Base-by-base conservation (phyloP, 345 rosid genomes). In the Populus deltoides region DNA sequence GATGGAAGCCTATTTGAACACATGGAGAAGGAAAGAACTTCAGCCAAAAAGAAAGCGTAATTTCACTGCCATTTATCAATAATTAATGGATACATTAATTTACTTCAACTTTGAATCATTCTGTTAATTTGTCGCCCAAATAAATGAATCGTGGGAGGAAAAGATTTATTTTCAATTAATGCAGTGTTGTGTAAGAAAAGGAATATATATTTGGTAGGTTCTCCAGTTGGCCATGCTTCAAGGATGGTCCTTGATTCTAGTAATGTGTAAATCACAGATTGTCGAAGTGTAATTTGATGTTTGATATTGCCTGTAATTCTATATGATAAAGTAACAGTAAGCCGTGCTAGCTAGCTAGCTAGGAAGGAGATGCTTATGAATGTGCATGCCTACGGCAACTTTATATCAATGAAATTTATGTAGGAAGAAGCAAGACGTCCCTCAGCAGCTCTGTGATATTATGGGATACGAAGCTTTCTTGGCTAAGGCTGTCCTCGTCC, bases 1-100 rank as follows among this genome's bases (percentile, higher is more conserved):
- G 99, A 95, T 77, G 99, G 99, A 63, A 87, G 90, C 81, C 85
- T 95, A 20, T 95, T 95, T 33, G 88, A 90, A 38, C 77, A 9
- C 9, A 77, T 93, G 86, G 90, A 90, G 88, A 87, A 87, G 82
- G 90, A 84, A 78, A 84, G 67, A 70, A 70, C 77, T 68, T 81
- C 93, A 2, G 53, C 82, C 22, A 80, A 86, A 62, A 91, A 88
- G 88, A 89, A 85, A 86, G 80, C 79, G 75, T 89, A 83, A 86
- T 71, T 22, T 45, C 27, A 43, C 4, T 5, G 8, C 39, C 27
- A 39, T 36, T 53, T 22, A 7, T 13, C 61, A 27, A 43, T 61
- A 43, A 3, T 43, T 61, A 43, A 7, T 43, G 41, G 69, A 66
- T 31, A 13, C 36, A 33, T 7, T 33, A 6, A 31, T 2, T 33